A percentile compares a stretch with the other conserved stretches of the same genome.
phyloP scores from a whole-genome alignment of 164 flowering plant genomes.

The Nymphaea thermarum region DNA sequence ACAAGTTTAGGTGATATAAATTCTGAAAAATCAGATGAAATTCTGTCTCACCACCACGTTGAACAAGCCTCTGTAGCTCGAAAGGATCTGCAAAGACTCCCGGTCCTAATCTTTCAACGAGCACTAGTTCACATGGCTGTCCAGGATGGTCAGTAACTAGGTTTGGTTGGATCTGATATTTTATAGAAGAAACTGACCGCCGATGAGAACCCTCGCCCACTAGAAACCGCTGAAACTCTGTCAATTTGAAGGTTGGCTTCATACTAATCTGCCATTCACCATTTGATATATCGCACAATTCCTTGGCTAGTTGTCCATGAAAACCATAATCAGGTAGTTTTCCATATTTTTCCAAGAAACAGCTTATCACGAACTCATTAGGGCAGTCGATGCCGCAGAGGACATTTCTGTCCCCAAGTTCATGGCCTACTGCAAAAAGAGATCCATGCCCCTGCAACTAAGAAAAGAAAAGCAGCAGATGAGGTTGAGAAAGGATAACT shows the following conservation, averaged over 20 bases:
- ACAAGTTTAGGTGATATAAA: neutral
- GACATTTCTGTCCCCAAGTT: constrained; percentile 4
- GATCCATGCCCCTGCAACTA: neutral
- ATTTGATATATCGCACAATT: constrained; percentile 15
- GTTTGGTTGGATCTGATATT: constrained; percentile 17
- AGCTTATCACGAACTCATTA: constrained; percentile 27
- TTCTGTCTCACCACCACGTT: constrained; percentile 47
- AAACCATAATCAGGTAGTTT: constrained; percentile 27
- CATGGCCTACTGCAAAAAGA: neutral
- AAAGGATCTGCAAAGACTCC: constrained; percentile 96
- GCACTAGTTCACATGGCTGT: constrained; percentile 32
- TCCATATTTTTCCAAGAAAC: constrained; percentile 36
- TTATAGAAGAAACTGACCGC: constrained; percentile 35
- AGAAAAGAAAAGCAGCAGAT: too few species aligned
- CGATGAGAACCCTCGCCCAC: constrained; percentile 95
- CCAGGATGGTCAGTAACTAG: constrained; percentile 14
- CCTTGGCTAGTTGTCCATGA: constrained; percentile 20
- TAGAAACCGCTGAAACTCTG: constrained; percentile 26
- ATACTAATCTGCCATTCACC: constrained; percentile 8
- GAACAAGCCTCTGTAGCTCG: constrained; percentile 77
- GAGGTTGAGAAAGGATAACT: too few species aligned
- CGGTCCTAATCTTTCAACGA: constrained; percentile 57
- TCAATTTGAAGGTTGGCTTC: constrained; percentile 13
- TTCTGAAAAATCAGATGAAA: neutral
- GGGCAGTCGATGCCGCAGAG: constrained; percentile 7